Base-by-base conservation (phyloP, 2,329 filamentous ascomycete genomes). In the Aspergillus sp. region DNA sequence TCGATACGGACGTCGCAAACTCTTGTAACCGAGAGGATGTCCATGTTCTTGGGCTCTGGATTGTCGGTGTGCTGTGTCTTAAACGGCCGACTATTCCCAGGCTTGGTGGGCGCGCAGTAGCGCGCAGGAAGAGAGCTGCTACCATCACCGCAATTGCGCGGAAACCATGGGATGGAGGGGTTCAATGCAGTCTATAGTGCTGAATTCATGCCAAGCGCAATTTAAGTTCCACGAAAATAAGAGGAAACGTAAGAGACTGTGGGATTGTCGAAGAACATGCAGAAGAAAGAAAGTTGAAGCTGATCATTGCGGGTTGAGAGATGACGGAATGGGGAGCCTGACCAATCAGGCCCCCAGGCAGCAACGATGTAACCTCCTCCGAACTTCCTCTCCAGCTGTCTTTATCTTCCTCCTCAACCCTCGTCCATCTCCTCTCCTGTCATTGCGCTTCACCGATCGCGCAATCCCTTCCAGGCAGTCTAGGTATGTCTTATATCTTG, bases 121-220 rank as follows among this genome's bases (percentile, higher is more conserved):
- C 56, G 55, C 65, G 66, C 52, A 67, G 59, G 54, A 69, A 62
- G 38, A 61, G 63, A 62, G 65, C 59, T 52, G 64, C 62, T 42
- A 63, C 64, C 68, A 71, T 71, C 48, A 47, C 58, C 47, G 43
- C 32, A 46, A 56, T 45, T 50, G 46, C 32, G 40, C 45, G 49
- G 54, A 20, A 20, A 58, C 36, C 42, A 20, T 38, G 45, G 44
- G 50, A 51, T 2, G 36, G 42, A n/a, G 34, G 42, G 42, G 21
- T 45, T 25, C 45, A 23, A 20, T 2, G 19, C 20, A n/a, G 10
- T 34, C 14, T 34, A 49, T 41, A 17, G 4, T n/a, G 19, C 17
- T 43, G 20, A 13, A 41, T 14, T 14, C 44, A 51, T 52, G 19
- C 36, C 29, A 38, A n/a, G 5, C 16, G 7, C 16, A n/a, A 2